These are phyloP conservation scores for Fusarium clavum DNA, from an alignment of 2,329 filamentous ascomycete species.

Conservation along the genomic window DNA sequence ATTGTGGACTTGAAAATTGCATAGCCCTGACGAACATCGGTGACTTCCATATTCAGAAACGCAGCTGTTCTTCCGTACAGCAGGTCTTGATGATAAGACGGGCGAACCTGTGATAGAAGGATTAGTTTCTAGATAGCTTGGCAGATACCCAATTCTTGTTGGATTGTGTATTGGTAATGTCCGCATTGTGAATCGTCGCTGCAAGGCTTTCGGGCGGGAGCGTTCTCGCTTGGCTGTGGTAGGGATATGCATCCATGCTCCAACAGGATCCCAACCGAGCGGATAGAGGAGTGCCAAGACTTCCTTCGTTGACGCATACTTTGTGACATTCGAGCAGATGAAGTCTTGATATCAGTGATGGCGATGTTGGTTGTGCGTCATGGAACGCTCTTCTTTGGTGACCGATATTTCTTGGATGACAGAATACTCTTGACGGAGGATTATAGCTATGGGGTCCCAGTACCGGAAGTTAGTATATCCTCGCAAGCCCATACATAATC, in stretches of 20 bases:
- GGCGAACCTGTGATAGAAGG: not conserved
- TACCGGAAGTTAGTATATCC: not conserved
- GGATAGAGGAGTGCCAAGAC: not conserved
- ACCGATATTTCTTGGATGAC: not conserved
- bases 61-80: not conserved
- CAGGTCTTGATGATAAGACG: not conserved
- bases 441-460: not conserved
- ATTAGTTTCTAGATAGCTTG: not conserved
- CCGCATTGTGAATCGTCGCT: not conserved
- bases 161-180: not conserved
- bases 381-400: not conserved
- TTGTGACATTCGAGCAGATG: not conserved
- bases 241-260: not conserved
- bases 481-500: not conserved
- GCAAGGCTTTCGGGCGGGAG: not conserved
- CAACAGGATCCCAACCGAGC: not conserved
- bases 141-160: not conserved
- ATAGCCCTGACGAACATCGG: constrained; percentile 5
- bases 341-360: not conserved
- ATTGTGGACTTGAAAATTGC: not conserved
- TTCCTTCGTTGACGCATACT: not conserved
- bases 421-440: not conserved
- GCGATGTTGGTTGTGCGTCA: not conserved
- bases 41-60: constrained; percentile 1
- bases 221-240: not conserved